Percentiles rank a stretch among this genome's conserved stretches.
phyloP scores from a whole-genome alignment of 495 filamentous ascomycete species.

The Neurospora cerealis region DNA sequence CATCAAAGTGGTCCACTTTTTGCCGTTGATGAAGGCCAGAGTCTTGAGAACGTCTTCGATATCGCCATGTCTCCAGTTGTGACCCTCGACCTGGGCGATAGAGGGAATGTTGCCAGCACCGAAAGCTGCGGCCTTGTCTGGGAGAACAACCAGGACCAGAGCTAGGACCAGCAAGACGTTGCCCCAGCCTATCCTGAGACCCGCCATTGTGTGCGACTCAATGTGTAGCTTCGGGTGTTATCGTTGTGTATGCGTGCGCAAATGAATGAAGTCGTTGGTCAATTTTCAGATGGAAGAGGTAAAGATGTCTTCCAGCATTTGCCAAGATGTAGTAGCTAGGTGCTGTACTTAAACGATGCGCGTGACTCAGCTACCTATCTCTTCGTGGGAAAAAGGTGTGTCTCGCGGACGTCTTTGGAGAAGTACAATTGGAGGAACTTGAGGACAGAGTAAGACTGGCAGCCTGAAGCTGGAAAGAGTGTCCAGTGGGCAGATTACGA shows the following conservation, averaged over 20 bases:
- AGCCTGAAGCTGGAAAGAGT: not conserved
- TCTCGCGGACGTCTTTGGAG: not conserved
- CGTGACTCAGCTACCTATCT: not conserved
- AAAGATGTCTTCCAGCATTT: not conserved
- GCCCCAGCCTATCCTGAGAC: constrained; percentile 27
- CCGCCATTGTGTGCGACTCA: constrained; percentile 24
- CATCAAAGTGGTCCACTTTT: constrained; percentile 91
- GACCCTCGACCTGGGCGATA: constrained; percentile 85
- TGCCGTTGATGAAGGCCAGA: constrained; percentile 74
- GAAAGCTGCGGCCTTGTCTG: constrained; percentile 62
- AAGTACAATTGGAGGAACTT: not conserved
- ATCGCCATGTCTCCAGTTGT: constrained; percentile 92
- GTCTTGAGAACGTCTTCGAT: constrained; percentile 92
- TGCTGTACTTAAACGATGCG: not conserved
- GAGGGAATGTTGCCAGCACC: constrained; percentile 94
- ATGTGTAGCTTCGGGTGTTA: not conserved
- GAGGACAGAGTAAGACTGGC: not conserved
- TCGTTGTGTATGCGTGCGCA: not conserved
- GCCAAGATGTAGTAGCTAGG: not conserved
- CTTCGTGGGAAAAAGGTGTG: not conserved
- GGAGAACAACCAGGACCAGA: constrained; percentile 51
- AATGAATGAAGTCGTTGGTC: not conserved
- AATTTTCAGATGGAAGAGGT: not conserved
- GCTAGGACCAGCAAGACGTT: constrained; percentile 36
- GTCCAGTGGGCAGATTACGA: not conserved